Percentiles rank a stretch among this genome's conserved stretches.
Evolutionary conservation across 2,329 filamentous ascomycete genomes (phyloP).

Genomic region (Thermochaetoides dissita): DNA sequence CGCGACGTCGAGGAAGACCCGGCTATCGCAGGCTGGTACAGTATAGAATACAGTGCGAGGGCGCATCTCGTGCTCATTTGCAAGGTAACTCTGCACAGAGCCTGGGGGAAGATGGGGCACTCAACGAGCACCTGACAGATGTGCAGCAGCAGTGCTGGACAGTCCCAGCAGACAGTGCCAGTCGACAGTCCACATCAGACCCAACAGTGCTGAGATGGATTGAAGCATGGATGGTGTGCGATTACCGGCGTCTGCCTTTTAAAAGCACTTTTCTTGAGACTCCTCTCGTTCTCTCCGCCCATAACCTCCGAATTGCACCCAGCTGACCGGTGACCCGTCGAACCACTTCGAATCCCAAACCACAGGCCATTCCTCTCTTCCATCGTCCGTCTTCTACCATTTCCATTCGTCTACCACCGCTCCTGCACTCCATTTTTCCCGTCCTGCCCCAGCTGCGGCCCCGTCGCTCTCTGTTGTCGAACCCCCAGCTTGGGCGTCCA

Average conservation of each 20-base stretch:
- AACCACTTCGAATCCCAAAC: constrained; percentile 14
- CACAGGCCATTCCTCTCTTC: constrained; percentile 15
- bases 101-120: too few species aligned
- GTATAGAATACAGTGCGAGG: too few species aligned
- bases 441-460: constrained; percentile 2
- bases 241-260: constrained; percentile 17
- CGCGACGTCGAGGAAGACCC: too few species aligned
- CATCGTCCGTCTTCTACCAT: constrained; percentile 6
- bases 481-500: too few species aligned
- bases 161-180: too few species aligned
- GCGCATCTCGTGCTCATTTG: too few species aligned
- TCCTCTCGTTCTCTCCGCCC: constrained; percentile 19
- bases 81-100: too few species aligned
- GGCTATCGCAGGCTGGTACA: too few species aligned
- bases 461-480: constrained; percentile 13
- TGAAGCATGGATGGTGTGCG: constrained; percentile 9
- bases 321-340: constrained; percentile 14
- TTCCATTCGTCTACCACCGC: constrained; percentile 1
- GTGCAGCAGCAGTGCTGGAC: too few species aligned
- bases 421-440: constrained; percentile 5
- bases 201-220: too few species aligned
- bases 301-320: constrained; percentile 18
- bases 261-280: constrained; percentile 18
- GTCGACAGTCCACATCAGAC: too few species aligned
- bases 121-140: too few species aligned